Base-by-base conservation (phyloP, 345 rosid species). In the Ricinus communis region DNA sequence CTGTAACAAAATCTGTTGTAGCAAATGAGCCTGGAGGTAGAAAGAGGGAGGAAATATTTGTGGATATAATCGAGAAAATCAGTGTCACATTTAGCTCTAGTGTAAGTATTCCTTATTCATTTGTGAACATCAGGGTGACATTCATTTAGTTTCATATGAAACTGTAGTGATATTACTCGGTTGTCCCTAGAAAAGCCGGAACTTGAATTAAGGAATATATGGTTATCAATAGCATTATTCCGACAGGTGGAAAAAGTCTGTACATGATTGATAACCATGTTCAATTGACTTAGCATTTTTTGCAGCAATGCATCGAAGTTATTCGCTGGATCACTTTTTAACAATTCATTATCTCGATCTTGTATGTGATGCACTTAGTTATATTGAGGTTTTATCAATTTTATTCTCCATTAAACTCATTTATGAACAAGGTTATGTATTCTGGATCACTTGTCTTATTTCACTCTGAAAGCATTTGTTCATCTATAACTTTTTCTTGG, bases 11-110 rank as follows among this genome's bases (percentile, higher is more conserved):
- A 74, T 96, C 99, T 49, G 94, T 90, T 79, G 95, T 96, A 25
- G 98, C 98, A 59, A 96, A 89, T 89, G 99, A 96, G 58, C 93
- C 96, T 66, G 94, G 90, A n/a, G 98, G 96, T 74, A 86, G 93
- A 82, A 96, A 84, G 83, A 90, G 98, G 81, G 99, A 96, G 84
- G 98, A 96, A 83, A 93, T 93, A 41, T 96, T 93, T 79, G 98
- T 93, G 76, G 99, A 96, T 78, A 87, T 96, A 76, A 96, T 96
- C 16, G 98, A 93, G 86, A 93, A 96, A 86, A 92, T 96, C 76
- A 96, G 99, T 76, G 94, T 96, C 67, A 93, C 98, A 68, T 96
- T 96, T 87, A 91, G 99, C 81, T 90, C 98, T 65, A 96, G 99
- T 76, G 98, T 96, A 79, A 78, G 99, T 86, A 61, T 54, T 53